These are phyloP conservation scores for Pythium folliculosum DNA, from an alignment of 352 stramenopile genomes.

Conservation along the genomic window DNA sequence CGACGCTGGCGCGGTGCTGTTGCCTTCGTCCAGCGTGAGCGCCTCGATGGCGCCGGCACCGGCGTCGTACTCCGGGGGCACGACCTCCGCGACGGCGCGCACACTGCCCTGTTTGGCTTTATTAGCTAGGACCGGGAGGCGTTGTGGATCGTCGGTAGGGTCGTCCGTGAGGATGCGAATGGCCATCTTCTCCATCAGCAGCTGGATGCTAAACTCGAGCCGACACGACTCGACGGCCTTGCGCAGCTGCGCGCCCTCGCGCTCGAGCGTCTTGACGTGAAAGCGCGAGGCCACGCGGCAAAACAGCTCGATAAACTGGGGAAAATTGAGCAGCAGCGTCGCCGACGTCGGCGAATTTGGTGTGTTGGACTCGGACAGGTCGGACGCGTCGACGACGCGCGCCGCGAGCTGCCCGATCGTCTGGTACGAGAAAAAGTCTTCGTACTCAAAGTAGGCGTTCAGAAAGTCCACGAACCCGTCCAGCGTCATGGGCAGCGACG, in stretches of 20 bases:
- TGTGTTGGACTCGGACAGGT: neutral
- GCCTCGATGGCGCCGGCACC: slow-evolving; percentile 3
- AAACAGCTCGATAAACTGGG: slow-evolving; percentile 69
- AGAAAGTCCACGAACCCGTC: slow-evolving; percentile 80
- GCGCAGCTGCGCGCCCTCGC: slow-evolving; percentile 54
- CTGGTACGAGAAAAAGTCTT: slow-evolving; percentile 63
- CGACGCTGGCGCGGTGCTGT: neutral
- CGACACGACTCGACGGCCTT: slow-evolving; percentile 56
- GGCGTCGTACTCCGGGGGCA: slow-evolving; percentile 9
- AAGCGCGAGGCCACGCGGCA: slow-evolving; percentile 56
- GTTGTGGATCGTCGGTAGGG: neutral
- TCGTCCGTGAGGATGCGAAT: slow-evolving; percentile 32
- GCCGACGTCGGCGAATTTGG: neutral
- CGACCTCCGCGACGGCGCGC: slow-evolving; percentile 1
- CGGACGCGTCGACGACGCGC: slow-evolving; percentile 8
- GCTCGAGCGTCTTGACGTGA: slow-evolving; percentile 45
- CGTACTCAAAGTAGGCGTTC: slow-evolving; percentile 79
- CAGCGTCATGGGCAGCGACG: slow-evolving; percentile 46
- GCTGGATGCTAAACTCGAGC: slow-evolving; percentile 63
- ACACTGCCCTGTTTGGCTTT: neutral
- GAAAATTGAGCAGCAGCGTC: slow-evolving; percentile 42
- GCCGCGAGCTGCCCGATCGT: slow-evolving; percentile 30
- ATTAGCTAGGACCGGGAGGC: neutral
- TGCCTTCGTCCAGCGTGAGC: slow-evolving; percentile 11
- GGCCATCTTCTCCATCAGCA: slow-evolving; percentile 58